A percentile compares a stretch with the other conserved stretches of the same genome.
phyloP scores from a whole-genome alignment of 305 asterid genomes.

The Fraxinus xanthoxyloides region DNA sequence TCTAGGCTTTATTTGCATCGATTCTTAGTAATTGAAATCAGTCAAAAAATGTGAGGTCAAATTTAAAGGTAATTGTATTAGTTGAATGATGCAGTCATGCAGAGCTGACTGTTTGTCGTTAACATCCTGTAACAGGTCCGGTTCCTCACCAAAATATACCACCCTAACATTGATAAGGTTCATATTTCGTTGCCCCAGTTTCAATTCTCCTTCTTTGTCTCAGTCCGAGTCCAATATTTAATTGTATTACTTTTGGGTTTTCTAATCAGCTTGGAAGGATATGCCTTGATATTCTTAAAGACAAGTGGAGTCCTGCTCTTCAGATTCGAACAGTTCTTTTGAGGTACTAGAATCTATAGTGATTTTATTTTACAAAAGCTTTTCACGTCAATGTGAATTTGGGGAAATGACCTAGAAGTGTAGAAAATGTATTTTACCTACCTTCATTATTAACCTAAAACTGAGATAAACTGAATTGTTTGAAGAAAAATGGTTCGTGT shows the following conservation, averaged over 20 bases:
- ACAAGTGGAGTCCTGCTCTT: conserved; percentile 99
- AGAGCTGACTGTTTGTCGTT: neutral
- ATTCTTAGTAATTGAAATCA: conserved; percentile 17
- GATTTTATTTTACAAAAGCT: neutral
- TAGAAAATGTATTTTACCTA: conserved; percentile 3
- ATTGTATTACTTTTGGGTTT: conserved; percentile 8
- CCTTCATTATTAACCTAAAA: neutral
- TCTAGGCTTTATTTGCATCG: neutral
- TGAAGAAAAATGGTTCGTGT: neutral
- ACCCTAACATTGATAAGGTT: conserved; percentile 97
- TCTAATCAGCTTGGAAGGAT: conserved; percentile 83
- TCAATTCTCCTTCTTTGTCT: neutral
- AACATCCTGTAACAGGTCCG: conserved; percentile 66
- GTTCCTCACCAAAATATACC: conserved; percentile 95
- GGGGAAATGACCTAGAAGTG: conserved; percentile 3
- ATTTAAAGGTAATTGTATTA: conserved; percentile 15
- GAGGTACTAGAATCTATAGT: conserved; percentile 50
- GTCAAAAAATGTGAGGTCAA: conserved; percentile 13
- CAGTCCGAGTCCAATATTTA: neutral
- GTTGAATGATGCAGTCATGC: neutral
- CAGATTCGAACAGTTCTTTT: conserved; percentile 91
- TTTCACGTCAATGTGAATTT: neutral
- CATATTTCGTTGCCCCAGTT: conserved; percentile 17
- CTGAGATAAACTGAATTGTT: neutral
- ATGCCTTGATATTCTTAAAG: conserved; percentile 95